Evolutionary conservation across 192 early-diverging fungal genomes (phyloP).

Genomic region (Coemansia sp.): DNA sequence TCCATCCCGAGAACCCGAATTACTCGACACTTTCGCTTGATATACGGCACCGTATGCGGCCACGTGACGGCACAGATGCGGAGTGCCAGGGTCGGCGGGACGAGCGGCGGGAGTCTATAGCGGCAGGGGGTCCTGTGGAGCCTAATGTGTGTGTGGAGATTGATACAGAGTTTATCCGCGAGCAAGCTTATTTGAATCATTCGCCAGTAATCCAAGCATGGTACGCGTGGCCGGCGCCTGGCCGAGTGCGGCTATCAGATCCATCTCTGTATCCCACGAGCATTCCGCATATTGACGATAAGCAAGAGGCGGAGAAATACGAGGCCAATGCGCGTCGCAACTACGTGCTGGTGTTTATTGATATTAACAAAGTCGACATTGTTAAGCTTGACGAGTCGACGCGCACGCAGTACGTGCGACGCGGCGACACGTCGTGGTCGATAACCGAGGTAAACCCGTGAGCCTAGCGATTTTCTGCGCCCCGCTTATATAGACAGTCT

Average conservation of each 20-base stretch:
- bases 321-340: constrained; percentile 46
- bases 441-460: constrained; percentile 38
- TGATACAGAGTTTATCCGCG: constrained; percentile 47
- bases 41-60: constrained; percentile 48
- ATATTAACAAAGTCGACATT: constrained; percentile 44
- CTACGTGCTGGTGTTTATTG: constrained; percentile 49
- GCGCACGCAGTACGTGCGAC: constrained; percentile 39
- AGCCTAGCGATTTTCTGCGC: not conserved
- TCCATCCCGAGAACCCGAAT: constrained; percentile 50
- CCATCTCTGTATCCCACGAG: constrained; percentile 30
- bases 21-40: constrained; percentile 46
- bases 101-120: not conserved
- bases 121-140: constrained; percentile 8
- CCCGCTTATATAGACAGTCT: too few species aligned
- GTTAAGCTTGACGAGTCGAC: constrained; percentile 36
- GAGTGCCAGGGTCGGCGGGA: constrained; percentile 12
- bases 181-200: constrained; percentile 47
- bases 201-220: constrained; percentile 44
- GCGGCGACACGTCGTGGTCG: constrained; percentile 45
- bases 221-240: constrained; percentile 55
- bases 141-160: constrained; percentile 17
- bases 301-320: constrained; percentile 22
- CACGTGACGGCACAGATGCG: constrained; percentile 17
- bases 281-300: constrained; percentile 31
- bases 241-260: constrained; percentile 28